Evolutionary conservation across 768 basidiomycete species (phyloP).

Genomic region (button mushroom (Agaricus bisporus)): DNA sequence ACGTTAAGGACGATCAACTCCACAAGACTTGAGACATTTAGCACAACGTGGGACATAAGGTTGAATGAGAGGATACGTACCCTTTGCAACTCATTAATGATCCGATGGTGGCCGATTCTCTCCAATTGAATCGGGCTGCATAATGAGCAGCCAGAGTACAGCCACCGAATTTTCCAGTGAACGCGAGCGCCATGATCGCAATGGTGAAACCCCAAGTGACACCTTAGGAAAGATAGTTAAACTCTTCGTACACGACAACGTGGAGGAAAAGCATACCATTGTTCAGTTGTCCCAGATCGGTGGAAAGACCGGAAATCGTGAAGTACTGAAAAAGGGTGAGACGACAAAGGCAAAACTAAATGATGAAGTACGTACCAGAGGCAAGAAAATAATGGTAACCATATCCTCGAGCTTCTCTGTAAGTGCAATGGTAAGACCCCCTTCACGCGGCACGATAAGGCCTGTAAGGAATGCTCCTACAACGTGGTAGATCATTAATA

Average conservation of each 20-base stretch:
- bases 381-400: constrained; percentile 84
- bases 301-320: constrained; percentile 84
- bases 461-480: constrained; percentile 78
- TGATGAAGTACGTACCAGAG: constrained; percentile 48
- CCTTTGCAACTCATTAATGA: constrained; percentile 96
- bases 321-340: no score
- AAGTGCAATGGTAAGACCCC: constrained; percentile 79
- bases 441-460: constrained; percentile 79
- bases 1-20: constrained; percentile 97
- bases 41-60: neutral
- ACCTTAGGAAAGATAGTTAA: constrained; percentile 28
- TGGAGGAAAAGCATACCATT: constrained; percentile 39
- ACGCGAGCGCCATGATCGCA: constrained; percentile 73
- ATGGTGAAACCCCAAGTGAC: constrained; percentile 88
- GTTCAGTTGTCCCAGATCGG: constrained; percentile 80
- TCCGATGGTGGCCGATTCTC: constrained; percentile 82
- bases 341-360: neutral
- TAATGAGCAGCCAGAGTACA: constrained; percentile 66
- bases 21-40: constrained; percentile 43
- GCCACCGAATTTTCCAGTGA: constrained; percentile 84
- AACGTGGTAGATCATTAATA: neutral
- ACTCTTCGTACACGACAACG: neutral
- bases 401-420: constrained; percentile 97
- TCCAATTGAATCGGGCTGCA: constrained; percentile 67
- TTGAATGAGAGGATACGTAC: constrained; percentile 27